Percentiles rank a stretch among this genome's conserved stretches.
phyloP scores from a whole-genome alignment of 2,329 filamentous ascomycete genomes.

The Tothia fuscella region DNA sequence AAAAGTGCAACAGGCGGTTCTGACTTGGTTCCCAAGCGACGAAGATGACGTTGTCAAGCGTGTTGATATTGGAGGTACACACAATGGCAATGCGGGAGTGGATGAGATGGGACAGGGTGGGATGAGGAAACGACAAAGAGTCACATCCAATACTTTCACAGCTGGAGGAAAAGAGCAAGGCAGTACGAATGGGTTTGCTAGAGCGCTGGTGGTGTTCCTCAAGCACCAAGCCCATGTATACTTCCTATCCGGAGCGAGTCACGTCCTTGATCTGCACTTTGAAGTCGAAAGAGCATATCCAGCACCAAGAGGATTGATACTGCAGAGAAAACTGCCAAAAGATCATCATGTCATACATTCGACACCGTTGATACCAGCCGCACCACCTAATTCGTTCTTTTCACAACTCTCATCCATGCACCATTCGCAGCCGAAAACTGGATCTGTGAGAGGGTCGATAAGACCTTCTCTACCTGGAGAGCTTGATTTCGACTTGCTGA shows the following conservation, averaged over 20 bases:
- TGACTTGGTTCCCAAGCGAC: slow-evolving; percentile 63
- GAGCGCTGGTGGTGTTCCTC: slow-evolving; percentile 77
- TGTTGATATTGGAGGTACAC: not conserved
- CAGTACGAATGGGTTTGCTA: slow-evolving; percentile 18
- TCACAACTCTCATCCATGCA: slow-evolving; percentile 47
- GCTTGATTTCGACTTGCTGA: slow-evolving; percentile 9
- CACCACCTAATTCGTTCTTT: slow-evolving; percentile 74
- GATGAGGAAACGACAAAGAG: too few species aligned
- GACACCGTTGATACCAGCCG: slow-evolving; percentile 35
- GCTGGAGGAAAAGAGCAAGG: slow-evolving; percentile 12
- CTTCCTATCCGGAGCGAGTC: slow-evolving; percentile 75
- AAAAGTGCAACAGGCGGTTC: slow-evolving; percentile 68
- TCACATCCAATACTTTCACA: slow-evolving; percentile 3
- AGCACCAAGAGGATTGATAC: slow-evolving; percentile 68
- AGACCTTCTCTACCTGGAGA: slow-evolving; percentile 5
- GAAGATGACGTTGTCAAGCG: too few species aligned
- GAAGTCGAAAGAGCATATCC: slow-evolving; percentile 82
- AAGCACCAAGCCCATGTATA: slow-evolving; percentile 89
- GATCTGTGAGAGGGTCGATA: slow-evolving; percentile 14
- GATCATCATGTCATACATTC: slow-evolving; percentile 27
- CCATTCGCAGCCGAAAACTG: not conserved
- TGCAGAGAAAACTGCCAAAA: slow-evolving; percentile 65
- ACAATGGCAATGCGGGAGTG: too few species aligned
- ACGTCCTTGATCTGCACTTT: slow-evolving; percentile 88
- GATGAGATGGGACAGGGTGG: too few species aligned